Percentiles rank a stretch among this genome's conserved stretches.
Conservation (phyloP, 1,284 basidiomycete genomes). For the Stygiomarasmius scandens region DNA sequence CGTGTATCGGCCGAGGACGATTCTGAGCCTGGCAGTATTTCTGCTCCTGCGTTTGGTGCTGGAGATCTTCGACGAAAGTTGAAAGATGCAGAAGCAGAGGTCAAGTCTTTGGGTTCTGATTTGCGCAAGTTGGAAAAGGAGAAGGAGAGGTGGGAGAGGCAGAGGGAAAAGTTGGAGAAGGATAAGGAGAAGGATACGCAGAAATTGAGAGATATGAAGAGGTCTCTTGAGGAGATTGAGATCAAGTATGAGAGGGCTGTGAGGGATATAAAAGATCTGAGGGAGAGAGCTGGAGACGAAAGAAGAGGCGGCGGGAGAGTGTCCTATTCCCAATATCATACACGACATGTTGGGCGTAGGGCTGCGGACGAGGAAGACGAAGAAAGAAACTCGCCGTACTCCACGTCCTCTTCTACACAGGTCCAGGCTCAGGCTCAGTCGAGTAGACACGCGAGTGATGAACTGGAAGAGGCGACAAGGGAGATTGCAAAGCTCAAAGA, state of each 20-base stretch:
- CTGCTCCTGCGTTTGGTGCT: too few relatives aligned
- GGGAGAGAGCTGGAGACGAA: too few relatives aligned
- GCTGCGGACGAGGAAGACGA: neutral
- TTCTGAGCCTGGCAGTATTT: too few relatives aligned
- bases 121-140: neutral
- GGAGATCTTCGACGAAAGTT: neutral
- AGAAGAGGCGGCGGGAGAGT: neutral
- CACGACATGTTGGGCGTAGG: neutral
- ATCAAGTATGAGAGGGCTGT: neutral
- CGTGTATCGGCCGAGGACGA: too few relatives aligned
- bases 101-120: neutral
- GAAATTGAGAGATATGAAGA: neutral
- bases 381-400: neutral
- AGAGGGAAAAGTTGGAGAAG: neutral
- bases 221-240: neutral
- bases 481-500: conserved; percentile 1
- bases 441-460: neutral
- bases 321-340: neutral
- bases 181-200: neutral
- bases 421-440: neutral
- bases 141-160: neutral
- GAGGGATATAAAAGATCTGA: neutral
- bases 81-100: neutral
- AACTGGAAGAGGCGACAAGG: neutral
- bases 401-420: neutral